Conservation (phyloP, 305 asterid genomes). For the Andrographis paniculata region DNA sequence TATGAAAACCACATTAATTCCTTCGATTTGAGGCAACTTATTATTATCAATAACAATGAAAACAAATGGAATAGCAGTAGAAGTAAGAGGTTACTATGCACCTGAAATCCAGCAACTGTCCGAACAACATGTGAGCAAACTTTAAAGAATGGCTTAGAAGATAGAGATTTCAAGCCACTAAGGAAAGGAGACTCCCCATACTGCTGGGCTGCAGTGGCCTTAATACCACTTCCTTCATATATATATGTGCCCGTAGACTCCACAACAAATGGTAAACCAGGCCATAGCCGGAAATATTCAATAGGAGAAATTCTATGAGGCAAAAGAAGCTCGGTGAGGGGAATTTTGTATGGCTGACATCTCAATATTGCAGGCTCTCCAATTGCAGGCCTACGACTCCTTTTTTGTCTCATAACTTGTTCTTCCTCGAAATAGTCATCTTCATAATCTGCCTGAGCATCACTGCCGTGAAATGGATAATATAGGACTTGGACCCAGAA, state of each 20-base stretch:
- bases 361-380: constrained; percentile 80
- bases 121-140: constrained; percentile 93
- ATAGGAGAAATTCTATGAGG: constrained; percentile 95
- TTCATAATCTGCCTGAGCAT: constrained; percentile 52
- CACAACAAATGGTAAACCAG: constrained; percentile 81
- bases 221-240: constrained; percentile 96
- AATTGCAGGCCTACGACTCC: constrained; percentile 40
- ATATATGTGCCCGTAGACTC: constrained; percentile 82
- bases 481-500: constrained; percentile 87
- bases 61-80: not conserved
- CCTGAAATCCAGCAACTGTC: constrained; percentile 97
- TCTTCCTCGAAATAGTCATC: constrained; percentile 70
- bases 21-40: not conserved
- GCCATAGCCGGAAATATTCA: constrained; percentile 90
- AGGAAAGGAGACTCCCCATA: constrained; percentile 94
- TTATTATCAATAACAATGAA: not conserved
- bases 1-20: not conserved
- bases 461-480: constrained; percentile 75
- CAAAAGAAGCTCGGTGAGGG: constrained; percentile 82
- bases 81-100: constrained; percentile 19
- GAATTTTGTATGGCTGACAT: constrained; percentile 95
- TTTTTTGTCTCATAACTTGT: constrained; percentile 58
- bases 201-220: constrained; percentile 95
- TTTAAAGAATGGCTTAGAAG: constrained; percentile 85
- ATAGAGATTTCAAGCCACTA: constrained; percentile 68